Base-by-base conservation (phyloP, 2,329 filamentous ascomycete genomes). In the Phoma sp. region DNA sequence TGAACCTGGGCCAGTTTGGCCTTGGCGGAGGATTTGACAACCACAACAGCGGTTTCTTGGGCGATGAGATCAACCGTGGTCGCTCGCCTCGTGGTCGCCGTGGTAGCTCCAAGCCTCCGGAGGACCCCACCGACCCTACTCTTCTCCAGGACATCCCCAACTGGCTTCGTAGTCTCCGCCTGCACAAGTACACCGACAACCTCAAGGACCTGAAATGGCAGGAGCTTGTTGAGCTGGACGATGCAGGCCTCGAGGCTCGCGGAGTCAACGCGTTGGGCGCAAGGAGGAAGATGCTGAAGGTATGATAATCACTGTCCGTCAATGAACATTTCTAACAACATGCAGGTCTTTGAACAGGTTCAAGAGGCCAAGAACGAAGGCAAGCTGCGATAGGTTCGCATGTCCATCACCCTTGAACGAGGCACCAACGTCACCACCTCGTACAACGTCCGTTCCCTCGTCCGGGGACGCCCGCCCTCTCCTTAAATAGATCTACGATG, bases 121-220 rank as follows among this genome's bases (percentile, higher is more conserved):
- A 99, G 81, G 95, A 99, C 70, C 95, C 95, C 4, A 98, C 93
- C 17, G 95, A 99, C 75, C 89, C 90, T 14, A 87, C 84, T 34
- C 84, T 99, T 56, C 83, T 99, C 65, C 91, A 96, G 77, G 95
- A 99, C 71, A 97, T 99, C 64, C 93, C 95, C 48, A 90, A 88
- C 74, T 99, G 95, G 95, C 84, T 99, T 68, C 87, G 95, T 73
- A 97, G 92, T 75, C 83, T 98, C 72, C 87, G 95, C 56, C 83
- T 99, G 68, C 95, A 99, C 83, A 99, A 99, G 81, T 99, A 99
- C 78, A 99, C 95, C 9, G 95, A 99, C 65, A 96, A 98, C 66
- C 80, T 99, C 60, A 99, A 98, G 79, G 93, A 98, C 71, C 86
- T 98, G 82, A 92, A 95, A 69, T 99, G 95, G 95, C 90, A 89